Conservation (phyloP, 495 filamentous ascomycete genomes). For the Penicillium alfredii region DNA sequence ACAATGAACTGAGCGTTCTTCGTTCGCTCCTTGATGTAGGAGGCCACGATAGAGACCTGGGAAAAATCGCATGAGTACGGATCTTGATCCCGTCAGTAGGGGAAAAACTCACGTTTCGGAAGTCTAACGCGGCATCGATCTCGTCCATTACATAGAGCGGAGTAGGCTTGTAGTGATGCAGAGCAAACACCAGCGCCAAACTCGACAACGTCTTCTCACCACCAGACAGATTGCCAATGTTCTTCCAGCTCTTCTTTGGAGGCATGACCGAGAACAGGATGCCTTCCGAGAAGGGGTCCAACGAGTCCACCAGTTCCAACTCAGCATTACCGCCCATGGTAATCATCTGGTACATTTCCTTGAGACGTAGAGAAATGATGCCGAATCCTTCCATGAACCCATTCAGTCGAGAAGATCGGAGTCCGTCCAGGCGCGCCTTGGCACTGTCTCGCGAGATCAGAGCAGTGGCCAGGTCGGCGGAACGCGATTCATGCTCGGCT, state of each 20-base stretch:
- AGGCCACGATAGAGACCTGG: constrained; percentile 96
- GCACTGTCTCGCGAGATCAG: constrained; percentile 72
- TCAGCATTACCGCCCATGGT: constrained; percentile 99
- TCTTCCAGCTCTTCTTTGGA: constrained; percentile 99
- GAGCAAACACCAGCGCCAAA: constrained; percentile 89
- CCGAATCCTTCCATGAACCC: constrained; percentile 99
- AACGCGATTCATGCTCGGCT: constrained; percentile 77
- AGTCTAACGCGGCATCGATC: constrained; percentile 97
- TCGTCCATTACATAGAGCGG: constrained; percentile 99
- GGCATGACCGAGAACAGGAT: constrained; percentile 98
- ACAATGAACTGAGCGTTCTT: constrained; percentile 99
- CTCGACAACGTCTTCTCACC: constrained; percentile 96
- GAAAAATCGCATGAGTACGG: too few relatives aligned
- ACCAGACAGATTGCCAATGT: constrained; percentile 89
- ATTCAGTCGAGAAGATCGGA: constrained; percentile 80
- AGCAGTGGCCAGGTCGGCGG: constrained; percentile 69
- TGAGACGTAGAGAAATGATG: constrained; percentile 87
- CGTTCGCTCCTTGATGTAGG: constrained; percentile 97
- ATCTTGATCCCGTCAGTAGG: too few relatives aligned
- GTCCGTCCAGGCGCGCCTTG: constrained; percentile 84
- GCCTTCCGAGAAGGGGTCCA: constrained; percentile 95
- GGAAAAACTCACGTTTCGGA: constrained; percentile 73
- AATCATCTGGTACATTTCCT: constrained; percentile 99
- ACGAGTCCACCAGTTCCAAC: constrained; percentile 87
- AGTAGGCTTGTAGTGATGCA: constrained; percentile 97